Percentiles rank a stretch among this genome's conserved stretches.
Evolutionary conservation across 2,329 filamentous ascomycete species (phyloP).

Genomic region (Ceratocystis alfenasii): DNA sequence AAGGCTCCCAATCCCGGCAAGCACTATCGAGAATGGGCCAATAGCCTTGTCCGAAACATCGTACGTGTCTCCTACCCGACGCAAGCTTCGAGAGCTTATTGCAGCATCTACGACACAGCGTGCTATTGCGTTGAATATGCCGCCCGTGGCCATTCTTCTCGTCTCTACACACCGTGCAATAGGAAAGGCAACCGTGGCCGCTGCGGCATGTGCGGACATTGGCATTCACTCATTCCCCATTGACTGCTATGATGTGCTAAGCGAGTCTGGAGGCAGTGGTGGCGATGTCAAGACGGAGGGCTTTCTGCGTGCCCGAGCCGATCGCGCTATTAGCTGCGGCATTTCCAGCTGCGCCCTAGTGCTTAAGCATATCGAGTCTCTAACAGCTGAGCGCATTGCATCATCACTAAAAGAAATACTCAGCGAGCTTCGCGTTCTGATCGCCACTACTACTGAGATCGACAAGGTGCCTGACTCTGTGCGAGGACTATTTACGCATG

Average conservation of each 20-base stretch:
- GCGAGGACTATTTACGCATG: constrained; percentile 84
- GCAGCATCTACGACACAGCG: constrained; percentile 78
- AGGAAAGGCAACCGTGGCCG: constrained; percentile 72
- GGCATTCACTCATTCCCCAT: constrained; percentile 82
- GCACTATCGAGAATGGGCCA: constrained; percentile 28
- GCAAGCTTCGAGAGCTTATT: constrained; percentile 71
- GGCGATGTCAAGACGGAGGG: constrained; percentile 91
- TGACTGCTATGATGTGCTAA: constrained; percentile 85
- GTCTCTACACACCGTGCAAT: constrained; percentile 88
- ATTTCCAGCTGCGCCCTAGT: constrained; percentile 70
- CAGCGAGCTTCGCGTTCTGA: constrained; percentile 64
- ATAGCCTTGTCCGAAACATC: constrained; percentile 36
- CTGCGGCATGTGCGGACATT: constrained; percentile 70
- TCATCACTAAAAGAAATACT: constrained; percentile 74
- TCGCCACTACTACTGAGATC: constrained; percentile 89
- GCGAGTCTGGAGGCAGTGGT: constrained; percentile 49
- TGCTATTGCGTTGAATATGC: constrained; percentile 75
- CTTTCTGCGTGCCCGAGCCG: constrained; percentile 74
- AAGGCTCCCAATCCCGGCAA: constrained; percentile 42
- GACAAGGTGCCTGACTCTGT: constrained; percentile 89
- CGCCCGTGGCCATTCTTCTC: constrained; percentile 75
- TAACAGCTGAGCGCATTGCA: constrained; percentile 84
- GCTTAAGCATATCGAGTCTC: constrained; percentile 79
- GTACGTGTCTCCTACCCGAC: constrained; percentile 48
- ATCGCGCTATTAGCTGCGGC: constrained; percentile 80